Percentiles rank a stretch among this genome's conserved stretches.
Evolutionary conservation across 2,329 filamentous ascomycete genomes (phyloP).

Genomic region (Colletotrichum sp.): DNA sequence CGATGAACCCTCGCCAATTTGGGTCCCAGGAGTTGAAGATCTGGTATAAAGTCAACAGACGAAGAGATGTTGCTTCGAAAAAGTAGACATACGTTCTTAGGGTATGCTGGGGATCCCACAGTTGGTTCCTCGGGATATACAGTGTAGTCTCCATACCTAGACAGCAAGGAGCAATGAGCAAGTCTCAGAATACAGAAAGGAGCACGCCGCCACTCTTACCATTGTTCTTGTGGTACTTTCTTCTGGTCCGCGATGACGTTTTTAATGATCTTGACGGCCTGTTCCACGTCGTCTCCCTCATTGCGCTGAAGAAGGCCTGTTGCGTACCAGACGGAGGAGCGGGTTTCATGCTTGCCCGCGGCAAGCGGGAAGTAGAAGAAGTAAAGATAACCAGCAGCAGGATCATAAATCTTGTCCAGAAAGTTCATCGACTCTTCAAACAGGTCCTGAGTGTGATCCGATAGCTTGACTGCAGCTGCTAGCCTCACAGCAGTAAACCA

Average conservation of each 20-base stretch:
- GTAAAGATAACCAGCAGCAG: conserved; percentile 55
- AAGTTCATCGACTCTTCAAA: conserved; percentile 57
- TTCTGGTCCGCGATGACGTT: conserved; percentile 59
- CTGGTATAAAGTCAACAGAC: conserved; percentile 18
- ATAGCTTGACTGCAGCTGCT: background rate
- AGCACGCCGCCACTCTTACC: background rate
- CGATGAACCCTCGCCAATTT: conserved; percentile 69
- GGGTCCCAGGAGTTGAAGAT: conserved; percentile 66
- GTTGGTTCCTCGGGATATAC: conserved; percentile 61
- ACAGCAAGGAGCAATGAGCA: conserved; percentile 44
- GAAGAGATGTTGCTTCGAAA: background rate
- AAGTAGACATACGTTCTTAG: conserved; percentile 21
- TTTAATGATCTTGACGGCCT: conserved; percentile 57
- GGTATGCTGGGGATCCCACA: conserved; percentile 57
- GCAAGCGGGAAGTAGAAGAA: conserved; percentile 42
- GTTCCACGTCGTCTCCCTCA: conserved; percentile 46
- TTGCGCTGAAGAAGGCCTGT: conserved; percentile 62
- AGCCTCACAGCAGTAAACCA: background rate
- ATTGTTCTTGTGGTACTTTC: conserved; percentile 48
- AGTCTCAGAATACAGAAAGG: too few relatives aligned
- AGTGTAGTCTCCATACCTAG: conserved; percentile 42
- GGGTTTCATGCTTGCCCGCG: conserved; percentile 59
- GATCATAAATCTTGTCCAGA: conserved; percentile 60
- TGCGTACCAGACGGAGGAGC: conserved; percentile 63
- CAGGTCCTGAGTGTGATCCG: conserved; percentile 36